A percentile compares a stretch with the other conserved stretches of the same genome.
Conservation (phyloP, 139 green algal species). For the Coelastrella sp. region DNA sequence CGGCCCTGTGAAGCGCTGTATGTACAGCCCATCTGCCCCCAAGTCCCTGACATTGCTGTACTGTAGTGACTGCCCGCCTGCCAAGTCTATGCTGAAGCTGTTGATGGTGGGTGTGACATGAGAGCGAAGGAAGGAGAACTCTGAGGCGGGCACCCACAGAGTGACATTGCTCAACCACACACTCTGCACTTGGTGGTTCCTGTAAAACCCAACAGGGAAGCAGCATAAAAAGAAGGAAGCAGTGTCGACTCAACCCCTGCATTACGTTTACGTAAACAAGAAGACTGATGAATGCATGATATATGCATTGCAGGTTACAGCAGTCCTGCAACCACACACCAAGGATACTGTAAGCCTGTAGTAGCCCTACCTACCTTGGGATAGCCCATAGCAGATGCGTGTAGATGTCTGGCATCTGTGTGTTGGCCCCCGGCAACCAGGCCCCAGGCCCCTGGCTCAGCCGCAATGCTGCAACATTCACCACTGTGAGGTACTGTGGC, state of each 20-base stretch:
- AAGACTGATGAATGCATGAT: too few relatives aligned
- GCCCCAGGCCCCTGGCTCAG: slow-evolving; percentile 35
- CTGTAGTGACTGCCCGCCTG: neutral
- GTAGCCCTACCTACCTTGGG: slow-evolving; percentile 5
- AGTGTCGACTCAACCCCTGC: neutral
- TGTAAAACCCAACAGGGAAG: neutral
- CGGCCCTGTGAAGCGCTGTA: neutral
- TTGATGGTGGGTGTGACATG: neutral
- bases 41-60: slow-evolving; percentile 1
- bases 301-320: too few relatives aligned
- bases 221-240: neutral
- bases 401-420: slow-evolving; percentile 13
- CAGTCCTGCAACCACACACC: neutral
- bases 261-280: neutral
- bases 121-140: slow-evolving; percentile 32
- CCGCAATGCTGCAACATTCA: neutral
- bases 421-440: neutral
- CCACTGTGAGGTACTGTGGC: neutral
- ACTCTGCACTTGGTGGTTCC: neutral
- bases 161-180: slow-evolving; percentile 33
- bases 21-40: slow-evolving; percentile 1
- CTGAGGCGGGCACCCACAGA: slow-evolving; percentile 23
- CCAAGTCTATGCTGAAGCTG: slow-evolving; percentile 16
- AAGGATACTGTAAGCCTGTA: neutral
- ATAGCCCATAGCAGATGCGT: slow-evolving; percentile 35